Evolutionary conservation across 1,284 basidiomycete genomes (phyloP), one percentile per base, ranked within the genome.

Genomic region (Leccinum subrobustum): DNA sequence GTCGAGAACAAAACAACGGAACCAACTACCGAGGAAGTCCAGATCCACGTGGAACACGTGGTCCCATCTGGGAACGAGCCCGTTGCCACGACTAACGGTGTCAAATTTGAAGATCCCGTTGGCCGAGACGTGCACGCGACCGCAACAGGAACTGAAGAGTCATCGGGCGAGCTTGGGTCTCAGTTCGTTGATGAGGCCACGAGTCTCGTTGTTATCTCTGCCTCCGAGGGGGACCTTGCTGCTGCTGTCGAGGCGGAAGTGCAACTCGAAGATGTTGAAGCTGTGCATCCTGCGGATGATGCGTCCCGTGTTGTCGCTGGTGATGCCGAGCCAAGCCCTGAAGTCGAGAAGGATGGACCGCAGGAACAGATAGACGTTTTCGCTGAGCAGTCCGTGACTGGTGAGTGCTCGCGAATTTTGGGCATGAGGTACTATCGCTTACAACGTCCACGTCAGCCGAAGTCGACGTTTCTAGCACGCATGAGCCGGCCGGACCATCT

Each of bases 321-420:
- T 23, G 23, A 23, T 23, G 23, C 23, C 23, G 23, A 23, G 3
- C 23, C 23, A 23, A 23, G 23, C 23, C 23, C 23, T 23, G 23
- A 35, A 29, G 54, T 3, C 1, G 27, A 39, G 9, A 35, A 27
- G 16, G 29, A 44, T 33, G 61, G 20, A 44, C 9, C 31, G 7
- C 48, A 60, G n/a, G 25, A 18, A 42, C n/a, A 18, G 39, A 42
- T 12, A 25, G 56, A 56, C 14, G 31, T n/a, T 55, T 20, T 9
- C 52, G 42, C 37, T 25, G 58, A 56, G 27, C 37, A 16, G 4
- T 27, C 47, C 3, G 33, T 37, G 47, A 25, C 47, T n/a, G 20
- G 66, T 67, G 27, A 65, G 65, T 65, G 35, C 14, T 55, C 23
- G 51, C 6, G 12, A 39, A n/a, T 20, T 4, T 58, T 16, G 20